Evolutionary conservation across 768 basidiomycete species (phyloP).

Genomic region (Suillus bovinus): DNA sequence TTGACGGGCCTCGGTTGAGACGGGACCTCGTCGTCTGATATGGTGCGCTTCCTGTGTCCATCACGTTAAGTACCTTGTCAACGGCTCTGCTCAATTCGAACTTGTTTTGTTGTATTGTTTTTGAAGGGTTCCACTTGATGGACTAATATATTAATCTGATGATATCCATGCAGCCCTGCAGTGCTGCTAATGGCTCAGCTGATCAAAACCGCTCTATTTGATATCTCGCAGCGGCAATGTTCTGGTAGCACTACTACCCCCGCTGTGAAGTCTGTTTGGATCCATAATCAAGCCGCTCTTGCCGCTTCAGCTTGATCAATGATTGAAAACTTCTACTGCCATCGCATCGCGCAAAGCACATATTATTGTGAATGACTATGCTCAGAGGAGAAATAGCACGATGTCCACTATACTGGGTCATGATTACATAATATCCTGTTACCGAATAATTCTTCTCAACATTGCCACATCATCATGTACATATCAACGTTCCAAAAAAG

Average conservation of each 20-base stretch:
- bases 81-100: not conserved
- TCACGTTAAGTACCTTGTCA: not conserved
- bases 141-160: not conserved
- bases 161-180: not conserved
- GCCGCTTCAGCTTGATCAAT: no score
- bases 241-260: not conserved
- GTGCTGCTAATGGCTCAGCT: not conserved
- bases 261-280: not conserved
- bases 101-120: not conserved
- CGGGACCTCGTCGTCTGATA: not conserved
- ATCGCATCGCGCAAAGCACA: not conserved
- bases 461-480: not conserved
- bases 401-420: not conserved
- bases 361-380: no score
- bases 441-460: not conserved
- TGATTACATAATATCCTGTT: not conserved
- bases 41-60: not conserved
- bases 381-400: no score
- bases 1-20: slow-evolving; percentile 4
- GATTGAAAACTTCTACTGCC: not conserved
- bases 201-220: not conserved
- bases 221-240: not conserved
- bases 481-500: not conserved
- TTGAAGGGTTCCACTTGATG: not conserved
- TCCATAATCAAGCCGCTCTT: not conserved